Conservation (phyloP, 495 filamentous ascomycete genomes). For the Tuber indicum region DNA sequence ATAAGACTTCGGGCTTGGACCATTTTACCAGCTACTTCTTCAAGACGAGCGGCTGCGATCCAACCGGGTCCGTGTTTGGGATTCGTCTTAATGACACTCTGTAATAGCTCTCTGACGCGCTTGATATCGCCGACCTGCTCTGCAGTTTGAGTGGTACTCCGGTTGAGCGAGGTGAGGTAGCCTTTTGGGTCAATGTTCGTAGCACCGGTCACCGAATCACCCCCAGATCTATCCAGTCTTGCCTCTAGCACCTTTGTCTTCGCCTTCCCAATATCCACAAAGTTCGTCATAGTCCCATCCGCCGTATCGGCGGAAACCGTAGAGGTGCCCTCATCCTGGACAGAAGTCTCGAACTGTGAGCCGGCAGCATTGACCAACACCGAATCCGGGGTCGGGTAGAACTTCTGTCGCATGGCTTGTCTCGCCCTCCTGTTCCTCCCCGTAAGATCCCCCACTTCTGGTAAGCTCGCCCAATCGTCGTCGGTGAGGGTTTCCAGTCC, state of each 20-base stretch:
- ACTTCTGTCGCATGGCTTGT: constrained; percentile 72
- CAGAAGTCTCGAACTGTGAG: constrained; percentile 72
- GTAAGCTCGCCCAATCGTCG: constrained; percentile 93
- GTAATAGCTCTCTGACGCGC: constrained; percentile 82
- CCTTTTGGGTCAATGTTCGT: constrained; percentile 93
- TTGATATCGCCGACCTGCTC: constrained; percentile 90
- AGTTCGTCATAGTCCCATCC: constrained; percentile 92
- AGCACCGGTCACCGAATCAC: constrained; percentile 66
- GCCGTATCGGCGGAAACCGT: constrained; percentile 47
- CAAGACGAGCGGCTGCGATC: constrained; percentile 88
- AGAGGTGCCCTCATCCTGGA: constrained; percentile 67
- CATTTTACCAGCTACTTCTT: constrained; percentile 84
- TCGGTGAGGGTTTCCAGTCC: constrained; percentile 81
- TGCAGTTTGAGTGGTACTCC: constrained; percentile 69
- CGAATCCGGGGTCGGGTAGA: constrained; percentile 96
- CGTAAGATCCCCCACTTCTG: constrained; percentile 92
- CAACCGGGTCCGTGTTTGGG: constrained; percentile 92
- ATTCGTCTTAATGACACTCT: constrained; percentile 93
- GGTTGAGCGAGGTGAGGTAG: constrained; percentile 83
- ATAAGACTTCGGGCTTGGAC: constrained; percentile 80
- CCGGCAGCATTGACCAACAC: constrained; percentile 80
- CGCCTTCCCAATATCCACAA: constrained; percentile 93
- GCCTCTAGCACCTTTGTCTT: constrained; percentile 90
- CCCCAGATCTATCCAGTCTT: constrained; percentile 74
- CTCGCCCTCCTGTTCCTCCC: constrained; percentile 82